Percentiles rank a stretch among this genome's conserved stretches.
Conservation (phyloP, 306 rosid species). For the Cicer judaicum region DNA sequence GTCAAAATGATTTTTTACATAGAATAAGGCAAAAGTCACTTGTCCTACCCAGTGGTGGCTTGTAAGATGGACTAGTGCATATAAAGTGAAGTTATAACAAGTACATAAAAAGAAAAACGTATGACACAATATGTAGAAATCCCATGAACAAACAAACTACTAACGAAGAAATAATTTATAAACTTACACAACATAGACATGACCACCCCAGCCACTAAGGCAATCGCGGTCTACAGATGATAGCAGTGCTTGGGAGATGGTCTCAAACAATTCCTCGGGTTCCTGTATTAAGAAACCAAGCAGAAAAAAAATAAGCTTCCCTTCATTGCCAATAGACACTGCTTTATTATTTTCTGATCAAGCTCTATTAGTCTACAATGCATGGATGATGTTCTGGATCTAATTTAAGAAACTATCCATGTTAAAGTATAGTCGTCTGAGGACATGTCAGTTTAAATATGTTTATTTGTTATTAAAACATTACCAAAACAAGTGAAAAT, state of each 20-base stretch:
- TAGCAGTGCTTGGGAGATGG: constrained; percentile 90
- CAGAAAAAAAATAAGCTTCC: not conserved
- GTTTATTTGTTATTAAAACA: constrained; percentile 6
- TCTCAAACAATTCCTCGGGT: constrained; percentile 93
- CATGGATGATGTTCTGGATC: constrained; percentile 3
- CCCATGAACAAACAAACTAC: not conserved
- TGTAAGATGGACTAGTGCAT: not conserved
- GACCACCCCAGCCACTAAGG: constrained; percentile 99
- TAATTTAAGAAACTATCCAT: constrained; percentile 2
- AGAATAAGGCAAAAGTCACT: constrained; percentile 4
- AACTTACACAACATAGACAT: constrained; percentile 93
- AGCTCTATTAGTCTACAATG: not conserved
- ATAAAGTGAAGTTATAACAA: not conserved
- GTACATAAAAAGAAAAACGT: constrained; percentile 18
- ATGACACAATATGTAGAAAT: constrained; percentile 2
- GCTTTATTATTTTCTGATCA: not conserved
- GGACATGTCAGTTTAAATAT: constrained; percentile 10
- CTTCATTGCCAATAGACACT: constrained; percentile 12
- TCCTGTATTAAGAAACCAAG: constrained; percentile 63
- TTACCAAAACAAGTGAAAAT: constrained; percentile 10
- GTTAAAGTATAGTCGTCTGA: not conserved
- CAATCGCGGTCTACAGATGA: constrained; percentile 99
- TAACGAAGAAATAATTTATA: constrained; percentile 16
- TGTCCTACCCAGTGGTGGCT: constrained; percentile 20
- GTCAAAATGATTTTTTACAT: not conserved